Percentiles rank a stretch among this genome's conserved stretches.
Evolutionary conservation across 2,329 filamentous ascomycete genomes (phyloP).

Genomic region (Lachnellula willkommii): DNA sequence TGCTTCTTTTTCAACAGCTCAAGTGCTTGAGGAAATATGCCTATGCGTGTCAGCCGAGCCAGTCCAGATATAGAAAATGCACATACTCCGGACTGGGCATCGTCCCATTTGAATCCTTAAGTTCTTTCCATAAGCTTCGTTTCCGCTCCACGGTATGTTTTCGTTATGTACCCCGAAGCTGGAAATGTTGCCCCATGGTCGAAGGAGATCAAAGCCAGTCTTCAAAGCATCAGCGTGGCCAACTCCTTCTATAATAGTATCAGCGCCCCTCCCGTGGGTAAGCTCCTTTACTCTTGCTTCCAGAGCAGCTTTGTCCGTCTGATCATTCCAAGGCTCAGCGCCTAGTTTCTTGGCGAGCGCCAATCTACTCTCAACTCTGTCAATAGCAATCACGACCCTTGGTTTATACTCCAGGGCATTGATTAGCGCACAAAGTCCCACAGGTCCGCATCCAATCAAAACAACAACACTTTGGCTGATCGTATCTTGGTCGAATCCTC

Average conservation of each 20-base stretch:
- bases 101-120: slow-evolving; percentile 67
- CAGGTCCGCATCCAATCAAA: slow-evolving; percentile 77
- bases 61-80: slow-evolving; percentile 65
- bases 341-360: slow-evolving; percentile 68
- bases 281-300: slow-evolving; percentile 65
- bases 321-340: slow-evolving; percentile 78
- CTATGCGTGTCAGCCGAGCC: slow-evolving; percentile 59
- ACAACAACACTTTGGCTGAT: slow-evolving; percentile 66
- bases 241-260: slow-evolving; percentile 77
- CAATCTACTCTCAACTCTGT: slow-evolving; percentile 70
- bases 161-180: slow-evolving; percentile 73
- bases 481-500: slow-evolving; percentile 48
- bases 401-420: slow-evolving; percentile 72
- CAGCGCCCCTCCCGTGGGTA: slow-evolving; percentile 76
- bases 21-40: slow-evolving; percentile 62
- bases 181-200: slow-evolving; percentile 68
- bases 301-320: slow-evolving; percentile 54
- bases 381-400: slow-evolving; percentile 71
- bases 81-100: slow-evolving; percentile 65
- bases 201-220: slow-evolving; percentile 65
- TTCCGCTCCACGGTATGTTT: slow-evolving; percentile 60
- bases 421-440: slow-evolving; percentile 78
- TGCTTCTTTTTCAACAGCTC: slow-evolving; percentile 61
- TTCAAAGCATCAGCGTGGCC: slow-evolving; percentile 63
- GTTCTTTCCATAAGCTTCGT: slow-evolving; percentile 65